Conservation (phyloP, 306 rosid genomes). For the Sindora glabra region DNA sequence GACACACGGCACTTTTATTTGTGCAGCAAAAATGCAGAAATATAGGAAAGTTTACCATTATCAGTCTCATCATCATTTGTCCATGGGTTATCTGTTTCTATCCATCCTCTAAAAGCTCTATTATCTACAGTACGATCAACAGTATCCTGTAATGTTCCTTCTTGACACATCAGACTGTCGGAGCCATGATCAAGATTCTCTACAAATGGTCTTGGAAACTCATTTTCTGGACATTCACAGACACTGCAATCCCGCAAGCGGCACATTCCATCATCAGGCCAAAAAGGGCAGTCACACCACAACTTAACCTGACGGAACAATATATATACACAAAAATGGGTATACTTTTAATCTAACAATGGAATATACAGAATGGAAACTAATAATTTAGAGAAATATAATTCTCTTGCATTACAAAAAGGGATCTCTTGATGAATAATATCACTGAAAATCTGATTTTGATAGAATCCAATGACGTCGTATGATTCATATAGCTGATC, state of each 20-base stretch:
- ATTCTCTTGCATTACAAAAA: too few species aligned
- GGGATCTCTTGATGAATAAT: too few species aligned
- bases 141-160: slow-evolving; percentile 56
- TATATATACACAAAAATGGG: neutral
- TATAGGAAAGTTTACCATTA: slow-evolving; percentile 20
- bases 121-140: slow-evolving; percentile 56
- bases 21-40: neutral
- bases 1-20: slow-evolving; percentile 38
- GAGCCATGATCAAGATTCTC: slow-evolving; percentile 14
- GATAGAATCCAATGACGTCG: too few species aligned
- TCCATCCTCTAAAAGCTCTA: slow-evolving; percentile 56
- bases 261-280: slow-evolving; percentile 76
- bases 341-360: neutral
- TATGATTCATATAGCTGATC: too few species aligned
- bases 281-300: slow-evolving; percentile 68
- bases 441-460: too few species aligned
- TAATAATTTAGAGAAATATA: too few species aligned
- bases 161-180: slow-evolving; percentile 44
- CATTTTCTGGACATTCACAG: slow-evolving; percentile 63
- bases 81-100: slow-evolving; percentile 56
- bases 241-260: slow-evolving; percentile 63
- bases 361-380: too few species aligned
- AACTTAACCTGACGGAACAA: slow-evolving; percentile 33
- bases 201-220: slow-evolving; percentile 49
- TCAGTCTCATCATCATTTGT: slow-evolving; percentile 58